These are phyloP conservation scores for Syncephalastrum monosporum DNA, from an alignment of 371 early-diverging fungal genomes.

Conservation along the genomic window DNA sequence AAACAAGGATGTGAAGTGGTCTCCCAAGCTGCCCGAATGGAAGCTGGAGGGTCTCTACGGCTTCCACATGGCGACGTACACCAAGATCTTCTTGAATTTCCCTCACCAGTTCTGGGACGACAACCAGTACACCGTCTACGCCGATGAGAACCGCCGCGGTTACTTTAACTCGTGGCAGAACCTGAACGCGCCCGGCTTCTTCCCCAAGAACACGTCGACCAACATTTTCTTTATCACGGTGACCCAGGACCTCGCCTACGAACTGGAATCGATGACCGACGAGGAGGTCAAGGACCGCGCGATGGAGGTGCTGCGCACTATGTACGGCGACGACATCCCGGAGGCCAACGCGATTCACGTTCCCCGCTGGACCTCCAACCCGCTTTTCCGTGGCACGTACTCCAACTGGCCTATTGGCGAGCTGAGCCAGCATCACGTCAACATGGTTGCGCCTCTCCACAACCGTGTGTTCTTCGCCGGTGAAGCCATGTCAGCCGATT, in stretches of 20 bases:
- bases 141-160: slow-evolving; percentile 37
- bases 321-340: slow-evolving; percentile 37
- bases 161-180: slow-evolving; percentile 47
- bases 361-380: slow-evolving; percentile 46
- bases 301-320: slow-evolving; percentile 27
- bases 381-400: slow-evolving; percentile 48
- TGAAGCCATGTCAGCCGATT: slow-evolving; percentile 38
- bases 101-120: slow-evolving; percentile 48
- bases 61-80: slow-evolving; percentile 53
- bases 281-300: slow-evolving; percentile 25
- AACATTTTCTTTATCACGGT: slow-evolving; percentile 44
- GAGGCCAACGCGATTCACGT: slow-evolving; percentile 31
- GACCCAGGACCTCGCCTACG: slow-evolving; percentile 28
- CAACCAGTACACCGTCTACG: slow-evolving; percentile 41
- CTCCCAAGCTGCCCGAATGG: slow-evolving; percentile 40
- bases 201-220: slow-evolving; percentile 17
- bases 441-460: slow-evolving; percentile 42
- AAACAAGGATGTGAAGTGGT: slow-evolving; percentile 39
- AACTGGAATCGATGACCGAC: slow-evolving; percentile 38
- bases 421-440: slow-evolving; percentile 38
- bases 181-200: slow-evolving; percentile 40
- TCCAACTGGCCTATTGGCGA: slow-evolving; percentile 55
- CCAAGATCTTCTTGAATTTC: slow-evolving; percentile 49
- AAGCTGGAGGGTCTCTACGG: slow-evolving; percentile 43
- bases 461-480: slow-evolving; percentile 48